Conservation (phyloP, 2,329 filamentous ascomycete species). For the Huntiella bhutanensis region DNA sequence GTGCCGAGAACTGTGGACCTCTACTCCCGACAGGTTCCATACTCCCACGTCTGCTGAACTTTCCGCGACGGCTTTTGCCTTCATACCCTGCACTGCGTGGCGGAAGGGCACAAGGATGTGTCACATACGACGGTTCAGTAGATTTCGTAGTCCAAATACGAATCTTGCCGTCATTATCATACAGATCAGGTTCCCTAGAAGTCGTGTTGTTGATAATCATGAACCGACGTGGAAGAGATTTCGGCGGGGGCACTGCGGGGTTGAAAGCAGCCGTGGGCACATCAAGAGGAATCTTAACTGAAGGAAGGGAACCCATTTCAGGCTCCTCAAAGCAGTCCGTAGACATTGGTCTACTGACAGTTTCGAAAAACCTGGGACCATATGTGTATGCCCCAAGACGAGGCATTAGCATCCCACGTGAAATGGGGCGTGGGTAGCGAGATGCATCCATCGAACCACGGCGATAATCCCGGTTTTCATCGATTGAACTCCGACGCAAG, state of each 20-base stretch:
- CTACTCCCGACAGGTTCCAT: too few relatives aligned
- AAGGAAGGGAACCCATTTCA: constrained; percentile 59
- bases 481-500: constrained; percentile 1
- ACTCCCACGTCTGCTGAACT: neutral
- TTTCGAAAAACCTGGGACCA: too few relatives aligned
- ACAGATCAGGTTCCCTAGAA: constrained; percentile 20
- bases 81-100: constrained; percentile 14
- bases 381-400: too few relatives aligned
- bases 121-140: constrained; percentile 20
- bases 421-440: neutral
- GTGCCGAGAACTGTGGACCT: too few relatives aligned
- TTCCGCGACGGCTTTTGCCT: neutral
- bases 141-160: constrained; percentile 24
- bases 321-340: constrained; percentile 68
- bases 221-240: constrained; percentile 34
- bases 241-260: constrained; percentile 33
- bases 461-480: neutral
- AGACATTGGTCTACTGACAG: constrained; percentile 31
- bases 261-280: constrained; percentile 45
- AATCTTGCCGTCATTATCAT: constrained; percentile 16
- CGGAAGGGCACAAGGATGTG: constrained; percentile 19
- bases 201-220: constrained; percentile 20
- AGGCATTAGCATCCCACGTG: constrained; percentile 24
- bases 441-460: neutral
- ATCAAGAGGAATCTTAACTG: constrained; percentile 45